Conservation (phyloP, 179 eudicot genomes). For the Monotropa hypopitys region DNA sequence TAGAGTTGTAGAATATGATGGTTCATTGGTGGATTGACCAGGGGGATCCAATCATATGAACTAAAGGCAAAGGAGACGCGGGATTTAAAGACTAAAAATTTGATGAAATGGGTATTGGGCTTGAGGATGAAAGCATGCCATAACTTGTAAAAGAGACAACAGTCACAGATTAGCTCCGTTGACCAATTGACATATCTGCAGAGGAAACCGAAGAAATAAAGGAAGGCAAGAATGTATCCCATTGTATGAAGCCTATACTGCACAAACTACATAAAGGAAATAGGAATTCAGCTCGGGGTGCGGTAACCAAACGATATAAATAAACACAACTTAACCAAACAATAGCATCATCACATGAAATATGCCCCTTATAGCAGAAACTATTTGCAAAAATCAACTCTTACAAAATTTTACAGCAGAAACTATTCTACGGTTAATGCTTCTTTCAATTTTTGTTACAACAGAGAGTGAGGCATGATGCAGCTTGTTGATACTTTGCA, state of each 20-base stretch:
- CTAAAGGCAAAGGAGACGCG: slow-evolving; percentile 66
- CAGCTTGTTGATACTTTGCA: no score
- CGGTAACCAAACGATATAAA: no score
- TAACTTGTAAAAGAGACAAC: slow-evolving; percentile 37
- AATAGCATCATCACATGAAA: no score
- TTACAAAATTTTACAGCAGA: no score
- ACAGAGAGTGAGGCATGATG: no score
- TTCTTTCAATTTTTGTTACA: no score
- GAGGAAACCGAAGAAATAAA: slow-evolving; percentile 79
- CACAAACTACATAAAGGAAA: slow-evolving; percentile 75
- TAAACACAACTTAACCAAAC: no score
- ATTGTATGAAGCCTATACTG: slow-evolving; percentile 52
- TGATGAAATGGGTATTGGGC: slow-evolving; percentile 34
- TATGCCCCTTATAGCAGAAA: no score
- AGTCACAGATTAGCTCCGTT: slow-evolving; percentile 48
- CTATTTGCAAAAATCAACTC: no score
- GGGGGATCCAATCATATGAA: slow-evolving; percentile 90
- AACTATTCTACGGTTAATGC: no score
- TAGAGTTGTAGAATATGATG: slow-evolving; percentile 35
- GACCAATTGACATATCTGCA: slow-evolving; percentile 53
- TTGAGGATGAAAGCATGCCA: slow-evolving; percentile 43
- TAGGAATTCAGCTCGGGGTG: slow-evolving; percentile 81
- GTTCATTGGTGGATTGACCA: slow-evolving; percentile 63
- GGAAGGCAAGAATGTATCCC: slow-evolving; percentile 79
- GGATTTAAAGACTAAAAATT: slow-evolving; percentile 71